These are phyloP conservation scores for Yarrowia phangngaensis DNA, from an alignment of 805 yeast species.

Conservation along the genomic window DNA sequence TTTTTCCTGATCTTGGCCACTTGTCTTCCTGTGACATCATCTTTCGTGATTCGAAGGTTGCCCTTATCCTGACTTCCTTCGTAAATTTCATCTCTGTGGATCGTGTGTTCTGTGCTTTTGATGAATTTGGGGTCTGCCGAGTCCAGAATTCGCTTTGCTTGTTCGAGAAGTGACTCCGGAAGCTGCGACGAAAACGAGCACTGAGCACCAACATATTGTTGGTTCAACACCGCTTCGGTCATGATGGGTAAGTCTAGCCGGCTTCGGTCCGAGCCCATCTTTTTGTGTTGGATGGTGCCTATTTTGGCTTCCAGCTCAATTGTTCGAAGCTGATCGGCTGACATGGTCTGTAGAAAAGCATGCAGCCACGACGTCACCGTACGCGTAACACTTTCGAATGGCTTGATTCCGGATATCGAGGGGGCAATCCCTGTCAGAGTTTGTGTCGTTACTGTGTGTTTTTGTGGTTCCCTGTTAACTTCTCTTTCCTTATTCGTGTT, in stretches of 20 bases:
- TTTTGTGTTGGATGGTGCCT: slow-evolving; percentile 36
- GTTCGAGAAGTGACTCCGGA: slow-evolving; percentile 28
- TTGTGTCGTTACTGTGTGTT: background rate
- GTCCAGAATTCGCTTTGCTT: slow-evolving; percentile 17
- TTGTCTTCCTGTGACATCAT: slow-evolving; percentile 32
- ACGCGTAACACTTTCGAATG: slow-evolving; percentile 75
- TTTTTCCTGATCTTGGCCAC: slow-evolving; percentile 28
- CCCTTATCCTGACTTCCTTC: slow-evolving; percentile 28
- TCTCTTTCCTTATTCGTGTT: too few species aligned
- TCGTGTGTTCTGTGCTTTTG: slow-evolving; percentile 14
- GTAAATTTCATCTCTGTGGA: slow-evolving; percentile 23
- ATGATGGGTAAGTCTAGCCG: slow-evolving; percentile 34
- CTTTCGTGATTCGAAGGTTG: slow-evolving; percentile 31
- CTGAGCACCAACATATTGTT: slow-evolving; percentile 33
- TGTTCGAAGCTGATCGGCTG: slow-evolving; percentile 31
- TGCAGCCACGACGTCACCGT: slow-evolving; percentile 86
- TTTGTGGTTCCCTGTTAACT: background rate
- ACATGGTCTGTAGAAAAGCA: slow-evolving; percentile 55
- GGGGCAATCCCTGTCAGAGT: slow-evolving; percentile 43
- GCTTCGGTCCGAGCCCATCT: slow-evolving; percentile 34
- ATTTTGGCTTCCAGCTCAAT: slow-evolving; percentile 48
- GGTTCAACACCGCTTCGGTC: slow-evolving; percentile 38
- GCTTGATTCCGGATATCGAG: slow-evolving; percentile 69
- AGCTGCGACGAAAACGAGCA: slow-evolving; percentile 37
- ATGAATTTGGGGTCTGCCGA: slow-evolving; percentile 18